phyloP scores from a whole-genome alignment of 163 green algal species.

The Smithsoniella earleae region DNA sequence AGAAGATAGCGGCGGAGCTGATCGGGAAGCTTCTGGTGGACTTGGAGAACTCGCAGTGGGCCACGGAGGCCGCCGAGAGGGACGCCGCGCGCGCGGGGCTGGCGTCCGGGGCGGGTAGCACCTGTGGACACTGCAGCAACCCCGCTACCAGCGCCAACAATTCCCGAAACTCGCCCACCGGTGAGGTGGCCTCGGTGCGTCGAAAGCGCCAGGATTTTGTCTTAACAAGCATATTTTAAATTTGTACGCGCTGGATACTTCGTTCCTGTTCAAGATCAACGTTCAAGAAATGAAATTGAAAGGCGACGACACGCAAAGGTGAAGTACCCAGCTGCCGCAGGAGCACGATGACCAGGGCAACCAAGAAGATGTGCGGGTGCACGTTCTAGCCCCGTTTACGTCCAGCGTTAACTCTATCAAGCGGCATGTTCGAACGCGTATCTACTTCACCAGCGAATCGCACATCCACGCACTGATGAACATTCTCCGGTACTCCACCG shows the following conservation, averaged over 20 bases:
- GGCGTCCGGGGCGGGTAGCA: no score
- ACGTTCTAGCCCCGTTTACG: slow-evolving; percentile 41
- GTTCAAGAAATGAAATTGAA: no score
- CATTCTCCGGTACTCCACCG: slow-evolving; percentile 67
- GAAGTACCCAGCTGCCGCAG: no score
- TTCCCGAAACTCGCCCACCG: no score
- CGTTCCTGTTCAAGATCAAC: no score
- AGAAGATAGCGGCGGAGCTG: slow-evolving; percentile 60
- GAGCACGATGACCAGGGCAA: slow-evolving; percentile 13
- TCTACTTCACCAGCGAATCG: slow-evolving; percentile 97
- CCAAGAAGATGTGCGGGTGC: slow-evolving; percentile 30
- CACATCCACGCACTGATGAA: slow-evolving; percentile 97
- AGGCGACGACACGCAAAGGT: no score
- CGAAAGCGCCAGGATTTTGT: no score
- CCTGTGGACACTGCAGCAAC: no score
- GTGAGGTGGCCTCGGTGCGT: no score
- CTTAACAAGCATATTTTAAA: no score
- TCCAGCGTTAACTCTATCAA: slow-evolving; percentile 85
- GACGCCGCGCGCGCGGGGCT: slow-evolving; percentile 30
- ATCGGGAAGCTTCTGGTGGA: slow-evolving; percentile 89
- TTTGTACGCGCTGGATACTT: no score
- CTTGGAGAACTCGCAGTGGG: slow-evolving; percentile 76
- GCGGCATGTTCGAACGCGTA: slow-evolving; percentile 87
- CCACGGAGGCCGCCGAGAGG: slow-evolving; percentile 46
- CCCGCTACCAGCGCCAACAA: no score